These are phyloP conservation scores for Aspergillus persii DNA, from an alignment of 2,329 filamentous ascomycete species.

Conservation along the genomic window DNA sequence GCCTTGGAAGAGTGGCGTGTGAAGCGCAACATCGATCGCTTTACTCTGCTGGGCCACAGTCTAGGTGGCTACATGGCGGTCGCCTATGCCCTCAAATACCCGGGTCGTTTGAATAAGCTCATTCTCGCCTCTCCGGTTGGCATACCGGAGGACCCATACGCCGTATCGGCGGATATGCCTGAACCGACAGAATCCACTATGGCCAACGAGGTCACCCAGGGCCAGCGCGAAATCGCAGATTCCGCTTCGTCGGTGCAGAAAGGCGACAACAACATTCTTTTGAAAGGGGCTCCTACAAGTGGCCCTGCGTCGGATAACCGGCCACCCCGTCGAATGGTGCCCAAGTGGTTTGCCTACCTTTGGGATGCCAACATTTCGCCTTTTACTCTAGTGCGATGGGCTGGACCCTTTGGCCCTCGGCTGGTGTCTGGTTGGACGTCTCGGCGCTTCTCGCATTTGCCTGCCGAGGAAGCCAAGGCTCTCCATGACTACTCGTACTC, in stretches of 20 bases:
- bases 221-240: slow-evolving; percentile 54
- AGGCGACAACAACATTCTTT: slow-evolving; percentile 54
- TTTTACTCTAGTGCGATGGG: slow-evolving; percentile 83
- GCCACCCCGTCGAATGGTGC: slow-evolving; percentile 62
- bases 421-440: slow-evolving; percentile 95
- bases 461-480: slow-evolving; percentile 72
- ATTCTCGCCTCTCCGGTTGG: slow-evolving; percentile 93
- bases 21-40: slow-evolving; percentile 82
- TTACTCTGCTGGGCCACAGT: slow-evolving; percentile 90
- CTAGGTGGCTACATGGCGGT: slow-evolving; percentile 93
- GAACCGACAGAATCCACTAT: slow-evolving; percentile 72
- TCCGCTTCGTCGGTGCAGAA: slow-evolving; percentile 26
- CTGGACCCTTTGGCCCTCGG: slow-evolving; percentile 84
- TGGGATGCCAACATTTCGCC: slow-evolving; percentile 98
- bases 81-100: slow-evolving; percentile 94
- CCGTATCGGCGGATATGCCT: slow-evolving; percentile 75
- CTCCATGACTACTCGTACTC: slow-evolving; percentile 93
- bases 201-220: slow-evolving; percentile 74
- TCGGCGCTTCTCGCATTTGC: slow-evolving; percentile 86
- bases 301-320: slow-evolving; percentile 30
- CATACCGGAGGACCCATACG: slow-evolving; percentile 90
- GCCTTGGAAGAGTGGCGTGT: slow-evolving; percentile 94
- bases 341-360: slow-evolving; percentile 85
- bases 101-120: slow-evolving; percentile 89
- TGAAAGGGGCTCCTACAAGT: slow-evolving; percentile 32